phyloP scores from a whole-genome alignment of 257 asterid species.

The Solanum dulcamara region DNA sequence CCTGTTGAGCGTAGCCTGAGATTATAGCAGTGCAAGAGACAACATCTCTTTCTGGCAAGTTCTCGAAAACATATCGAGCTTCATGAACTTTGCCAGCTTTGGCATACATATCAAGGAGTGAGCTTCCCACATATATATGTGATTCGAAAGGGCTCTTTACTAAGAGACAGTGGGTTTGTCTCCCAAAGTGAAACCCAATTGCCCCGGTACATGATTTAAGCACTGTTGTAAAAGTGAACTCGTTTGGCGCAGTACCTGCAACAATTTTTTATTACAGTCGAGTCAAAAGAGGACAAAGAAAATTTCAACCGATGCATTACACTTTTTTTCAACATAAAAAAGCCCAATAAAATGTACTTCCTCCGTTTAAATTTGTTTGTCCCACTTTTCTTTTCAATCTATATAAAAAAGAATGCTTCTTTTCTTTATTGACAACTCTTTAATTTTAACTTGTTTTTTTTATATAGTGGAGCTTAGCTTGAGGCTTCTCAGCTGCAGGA shows the following conservation, averaged over 20 bases:
- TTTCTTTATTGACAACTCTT: not conserved
- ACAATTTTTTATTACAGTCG: not conserved
- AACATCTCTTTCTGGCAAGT: conserved; percentile 56
- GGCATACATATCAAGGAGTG: conserved; percentile 83
- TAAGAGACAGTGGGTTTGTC: conserved; percentile 54
- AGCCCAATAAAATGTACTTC: not conserved
- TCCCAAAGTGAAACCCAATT: conserved; percentile 30
- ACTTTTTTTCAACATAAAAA: not conserved
- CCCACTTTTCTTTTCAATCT: not conserved
- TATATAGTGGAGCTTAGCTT: not conserved
- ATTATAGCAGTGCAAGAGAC: conserved; percentile 78
- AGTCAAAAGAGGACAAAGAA: not conserved
- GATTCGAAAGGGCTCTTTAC: conserved; percentile 47
- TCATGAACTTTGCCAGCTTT: conserved; percentile 65
- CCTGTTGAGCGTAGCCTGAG: conserved; percentile 74
- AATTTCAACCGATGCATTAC: not conserved
- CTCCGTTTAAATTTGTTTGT: not conserved
- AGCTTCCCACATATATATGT: conserved; percentile 70
- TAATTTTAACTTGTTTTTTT: not conserved
- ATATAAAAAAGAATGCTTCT: not conserved
- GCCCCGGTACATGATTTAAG: conserved; percentile 44
- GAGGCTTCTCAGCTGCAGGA: not conserved
- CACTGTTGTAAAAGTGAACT: conserved; percentile 73
- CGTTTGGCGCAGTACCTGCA: conserved; percentile 71
- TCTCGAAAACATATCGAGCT: conserved; percentile 51